Evolutionary conservation across 371 early-diverging fungal genomes (phyloP).

Genomic region (Nematocida sp.): DNA sequence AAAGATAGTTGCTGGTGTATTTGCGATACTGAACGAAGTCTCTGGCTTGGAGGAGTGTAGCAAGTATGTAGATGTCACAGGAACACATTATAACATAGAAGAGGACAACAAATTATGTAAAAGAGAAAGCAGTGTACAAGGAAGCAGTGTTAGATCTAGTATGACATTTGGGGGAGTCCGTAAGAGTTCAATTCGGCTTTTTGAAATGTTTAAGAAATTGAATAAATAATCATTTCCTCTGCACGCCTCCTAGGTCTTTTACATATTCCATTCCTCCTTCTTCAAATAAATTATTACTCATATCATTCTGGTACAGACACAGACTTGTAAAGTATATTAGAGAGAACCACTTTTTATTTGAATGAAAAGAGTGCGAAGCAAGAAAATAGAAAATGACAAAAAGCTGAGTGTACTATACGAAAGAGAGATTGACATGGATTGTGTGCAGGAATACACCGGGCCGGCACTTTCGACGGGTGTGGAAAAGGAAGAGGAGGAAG

Average conservation of each 20-base stretch:
- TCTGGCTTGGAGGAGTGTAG: slow-evolving; percentile 52
- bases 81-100: slow-evolving; percentile 33
- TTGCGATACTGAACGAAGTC: slow-evolving; percentile 40
- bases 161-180: slow-evolving; percentile 50
- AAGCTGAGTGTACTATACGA: slow-evolving; percentile 54
- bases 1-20: slow-evolving; percentile 48
- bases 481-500: slow-evolving; percentile 61
- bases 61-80: slow-evolving; percentile 53
- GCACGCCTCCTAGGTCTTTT: not conserved
- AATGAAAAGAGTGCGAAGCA: slow-evolving; percentile 57
- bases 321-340: slow-evolving; percentile 1
- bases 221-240: slow-evolving; percentile 31
- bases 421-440: slow-evolving; percentile 33
- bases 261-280: no score
- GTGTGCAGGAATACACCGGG: slow-evolving; percentile 53
- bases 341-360: slow-evolving; percentile 37
- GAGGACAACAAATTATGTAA: slow-evolving; percentile 54
- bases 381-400: slow-evolving; percentile 57
- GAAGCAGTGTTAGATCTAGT: slow-evolving; percentile 37
- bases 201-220: slow-evolving; percentile 50
- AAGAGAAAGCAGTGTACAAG: slow-evolving; percentile 50
- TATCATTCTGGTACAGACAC: not conserved
- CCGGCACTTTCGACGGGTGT: slow-evolving; percentile 43
- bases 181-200: slow-evolving; percentile 50
- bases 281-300: not conserved